Base-by-base conservation (phyloP, 1,284 basidiomycete genomes). In the Trichosporon asahii region DNA sequence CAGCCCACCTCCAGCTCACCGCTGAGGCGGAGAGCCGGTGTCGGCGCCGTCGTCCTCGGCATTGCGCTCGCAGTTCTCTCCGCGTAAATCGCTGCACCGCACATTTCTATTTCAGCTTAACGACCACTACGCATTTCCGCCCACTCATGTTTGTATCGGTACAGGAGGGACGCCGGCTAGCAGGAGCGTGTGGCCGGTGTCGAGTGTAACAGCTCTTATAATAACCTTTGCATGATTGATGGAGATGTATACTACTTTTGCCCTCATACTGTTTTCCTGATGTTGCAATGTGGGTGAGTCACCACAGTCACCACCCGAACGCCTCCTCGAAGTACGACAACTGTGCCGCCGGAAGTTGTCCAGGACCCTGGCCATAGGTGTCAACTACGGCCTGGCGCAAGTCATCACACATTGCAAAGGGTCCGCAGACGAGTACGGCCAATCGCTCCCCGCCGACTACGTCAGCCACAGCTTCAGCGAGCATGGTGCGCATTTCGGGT, bases 261-360 rank as follows among this genome's bases (percentile, higher is more conserved):
- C 31, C 31, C 15, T n/a, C 15, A n/a, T 18, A n/a, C 5, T n/a
- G n/a, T n/a, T 44, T 18, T 4, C 40, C 40, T 18, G 15, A 44
- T n/a, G 18, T n/a, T 44, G 18, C 8, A 2, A n/a, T 44, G 37
- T 2, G 3, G 40, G 40, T 44, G 35, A 44, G 18, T 44, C 40
- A 79, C 77, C 77, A 79, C 14, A n/a, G 4, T 44, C 40, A 79
- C 77, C 77, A 79, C 14, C 67, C 70, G 35, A 77, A 79, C 21
- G 70, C 68, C 64, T 79, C 76, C 67, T 78, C 77, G 64, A 75
- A 78, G 64, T 77, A 77, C 61, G 74, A 73, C 14, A 78, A 31
- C 25, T 67, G 67, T 1, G 53, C 27, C 3, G 72, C 75, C 5
- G 61, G 44, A 1, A 78, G 71, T 55, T 75, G 66, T 2, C 69